phyloP scores from a whole-genome alignment of 2,329 filamentous ascomycete genomes.

The Cladosporium sp. region DNA sequence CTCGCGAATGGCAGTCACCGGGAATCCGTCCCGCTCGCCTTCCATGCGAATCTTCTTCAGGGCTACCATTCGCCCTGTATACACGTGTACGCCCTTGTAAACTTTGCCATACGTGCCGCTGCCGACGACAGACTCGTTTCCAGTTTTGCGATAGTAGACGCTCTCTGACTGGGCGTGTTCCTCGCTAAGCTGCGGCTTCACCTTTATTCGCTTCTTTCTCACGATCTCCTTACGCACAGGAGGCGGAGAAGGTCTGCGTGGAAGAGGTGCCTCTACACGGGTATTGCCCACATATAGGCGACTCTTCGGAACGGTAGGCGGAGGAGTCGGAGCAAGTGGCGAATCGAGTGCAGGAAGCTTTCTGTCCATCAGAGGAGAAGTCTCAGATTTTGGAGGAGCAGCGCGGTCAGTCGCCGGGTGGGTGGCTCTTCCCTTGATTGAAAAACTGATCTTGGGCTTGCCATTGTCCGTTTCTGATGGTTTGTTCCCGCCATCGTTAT shows the following conservation, averaged over 20 bases:
- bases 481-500: constrained; percentile 28
- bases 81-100: constrained; percentile 90
- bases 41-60: constrained; percentile 92
- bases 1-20: constrained; percentile 83
- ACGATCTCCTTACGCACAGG: constrained; percentile 47
- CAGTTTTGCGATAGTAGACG: constrained; percentile 89
- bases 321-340: constrained; percentile 15
- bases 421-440: constrained; percentile 66
- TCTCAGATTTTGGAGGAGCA: constrained; percentile 20
- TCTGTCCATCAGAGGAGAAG: constrained; percentile 37
- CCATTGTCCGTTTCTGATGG: constrained; percentile 31
- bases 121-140: constrained; percentile 94
- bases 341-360: constrained; percentile 23
- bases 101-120: constrained; percentile 95
- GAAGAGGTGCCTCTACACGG: constrained; percentile 19
- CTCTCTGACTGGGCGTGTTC: constrained; percentile 77
- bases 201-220: constrained; percentile 63
- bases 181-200: constrained; percentile 61
- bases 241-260: constrained; percentile 17
- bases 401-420: constrained; percentile 41
- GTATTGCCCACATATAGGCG: constrained; percentile 29
- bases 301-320: constrained; percentile 28
- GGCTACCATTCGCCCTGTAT: constrained; percentile 75
- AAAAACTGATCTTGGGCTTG: constrained; percentile 75
- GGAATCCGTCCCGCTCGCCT: constrained; percentile 83